phyloP scores from a whole-genome alignment of 2,329 filamentous ascomycete species.

The Massarina eburnea region DNA sequence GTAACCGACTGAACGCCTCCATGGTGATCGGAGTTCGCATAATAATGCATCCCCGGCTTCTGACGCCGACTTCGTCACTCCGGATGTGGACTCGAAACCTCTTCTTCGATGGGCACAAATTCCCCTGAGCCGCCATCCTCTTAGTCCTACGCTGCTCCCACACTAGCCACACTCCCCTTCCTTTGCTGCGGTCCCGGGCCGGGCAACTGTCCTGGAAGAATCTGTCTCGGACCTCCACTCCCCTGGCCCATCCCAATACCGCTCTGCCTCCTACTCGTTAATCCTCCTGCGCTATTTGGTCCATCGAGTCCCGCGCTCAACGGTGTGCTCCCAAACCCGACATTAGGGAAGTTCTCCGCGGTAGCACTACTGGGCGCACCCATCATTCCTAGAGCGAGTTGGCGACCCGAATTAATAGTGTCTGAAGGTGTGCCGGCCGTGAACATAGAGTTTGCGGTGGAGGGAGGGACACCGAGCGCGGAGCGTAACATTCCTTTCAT shows the following conservation, averaged over 20 bases:
- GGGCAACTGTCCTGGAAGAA: constrained; percentile 42
- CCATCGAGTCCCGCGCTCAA: constrained; percentile 36
- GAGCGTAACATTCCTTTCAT: constrained; percentile 66
- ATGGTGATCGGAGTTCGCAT: too few relatives aligned
- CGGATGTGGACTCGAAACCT: too few relatives aligned
- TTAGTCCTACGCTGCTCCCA: not conserved
- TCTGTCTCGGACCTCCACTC: constrained; percentile 33
- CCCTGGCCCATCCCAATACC: constrained; percentile 23
- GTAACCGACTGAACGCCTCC: too few relatives aligned
- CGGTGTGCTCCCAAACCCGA: constrained; percentile 29
- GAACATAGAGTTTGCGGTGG: constrained; percentile 19
- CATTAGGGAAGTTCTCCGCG: constrained; percentile 31
- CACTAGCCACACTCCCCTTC: constrained; percentile 32
- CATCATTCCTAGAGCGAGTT: constrained; percentile 35
- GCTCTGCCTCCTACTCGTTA: constrained; percentile 32
- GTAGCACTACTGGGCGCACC: constrained; percentile 32
- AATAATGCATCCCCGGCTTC: too few relatives aligned
- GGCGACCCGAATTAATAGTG: constrained; percentile 22
- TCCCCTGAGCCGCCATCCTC: too few relatives aligned
- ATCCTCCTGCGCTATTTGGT: constrained; percentile 10
- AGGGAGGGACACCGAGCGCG: constrained; percentile 54
- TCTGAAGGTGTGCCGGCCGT: constrained; percentile 24
- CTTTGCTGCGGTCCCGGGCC: constrained; percentile 32
- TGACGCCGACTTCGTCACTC: too few relatives aligned
- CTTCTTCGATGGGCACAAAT: too few relatives aligned